Evolutionary conservation across 2,329 filamentous ascomycete genomes (phyloP).

Genomic region (Curvularia sp.): DNA sequence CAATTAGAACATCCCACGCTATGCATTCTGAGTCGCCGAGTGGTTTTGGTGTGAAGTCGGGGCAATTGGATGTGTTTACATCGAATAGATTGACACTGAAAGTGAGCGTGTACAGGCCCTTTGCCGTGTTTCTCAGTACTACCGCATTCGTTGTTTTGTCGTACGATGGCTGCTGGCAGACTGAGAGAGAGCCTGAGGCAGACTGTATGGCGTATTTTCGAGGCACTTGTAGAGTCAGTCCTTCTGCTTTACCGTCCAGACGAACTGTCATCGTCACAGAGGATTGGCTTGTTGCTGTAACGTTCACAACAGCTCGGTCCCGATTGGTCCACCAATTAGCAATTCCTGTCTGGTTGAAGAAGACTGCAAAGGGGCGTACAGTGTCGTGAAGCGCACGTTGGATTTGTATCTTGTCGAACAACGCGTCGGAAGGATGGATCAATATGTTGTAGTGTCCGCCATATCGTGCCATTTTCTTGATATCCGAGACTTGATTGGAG

Average conservation of each 20-base stretch:
- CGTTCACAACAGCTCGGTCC: constrained; percentile 5
- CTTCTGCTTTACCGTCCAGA: constrained; percentile 10
- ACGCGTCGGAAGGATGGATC: constrained; percentile 17
- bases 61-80: constrained; percentile 10
- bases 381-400: constrained; percentile 13
- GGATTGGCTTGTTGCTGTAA: constrained; percentile 3
- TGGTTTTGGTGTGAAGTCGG: constrained; percentile 14
- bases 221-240: constrained; percentile 13
- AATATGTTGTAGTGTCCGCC: constrained; percentile 20
- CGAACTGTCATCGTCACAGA: constrained; percentile 15
- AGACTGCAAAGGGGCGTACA: constrained; percentile 15
- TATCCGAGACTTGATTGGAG: constrained; percentile 11
- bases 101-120: constrained; percentile 8
- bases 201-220: constrained; percentile 10
- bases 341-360: constrained; percentile 18
- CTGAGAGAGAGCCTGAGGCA: constrained; percentile 11
- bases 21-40: constrained; percentile 14
- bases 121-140: constrained; percentile 14
- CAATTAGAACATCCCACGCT: constrained; percentile 16
- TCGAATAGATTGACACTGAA: constrained; percentile 4
- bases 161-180: constrained; percentile 15
- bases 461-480: constrained; percentile 18
- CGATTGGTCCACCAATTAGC: constrained; percentile 19
- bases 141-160: constrained; percentile 15
- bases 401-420: constrained; percentile 18